phyloP scores from a whole-genome alignment of 2,329 filamentous ascomycete species.

The Ceratocystis huliohia region DNA sequence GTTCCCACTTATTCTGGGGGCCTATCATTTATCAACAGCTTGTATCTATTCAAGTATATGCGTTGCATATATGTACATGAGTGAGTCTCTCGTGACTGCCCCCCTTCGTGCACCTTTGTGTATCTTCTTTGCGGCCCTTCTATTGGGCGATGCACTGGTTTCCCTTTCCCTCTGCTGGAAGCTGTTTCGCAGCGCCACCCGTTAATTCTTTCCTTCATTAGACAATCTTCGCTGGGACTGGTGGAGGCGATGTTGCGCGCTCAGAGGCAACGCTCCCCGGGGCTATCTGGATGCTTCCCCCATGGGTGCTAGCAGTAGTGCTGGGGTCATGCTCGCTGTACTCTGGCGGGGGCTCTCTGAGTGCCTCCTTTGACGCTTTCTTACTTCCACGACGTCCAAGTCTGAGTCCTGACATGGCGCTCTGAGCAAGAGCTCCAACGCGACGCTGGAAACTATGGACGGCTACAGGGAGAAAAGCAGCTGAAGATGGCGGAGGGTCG shows the following conservation, averaged over 20 bases:
- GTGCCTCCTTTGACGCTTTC: background rate
- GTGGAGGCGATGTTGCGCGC: background rate
- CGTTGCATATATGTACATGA: background rate
- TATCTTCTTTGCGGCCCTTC: too few relatives aligned
- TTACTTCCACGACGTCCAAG: background rate
- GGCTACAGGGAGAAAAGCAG: background rate
- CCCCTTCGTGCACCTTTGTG: background rate
- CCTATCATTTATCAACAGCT: background rate
- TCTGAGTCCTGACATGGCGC: background rate
- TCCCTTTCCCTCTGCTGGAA: background rate
- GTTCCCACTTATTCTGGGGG: background rate
- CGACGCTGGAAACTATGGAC: background rate
- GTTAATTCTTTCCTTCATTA: background rate
- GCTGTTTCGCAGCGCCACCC: background rate
- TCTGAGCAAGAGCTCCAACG: background rate
- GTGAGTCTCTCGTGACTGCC: background rate
- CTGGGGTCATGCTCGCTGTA: slow-evolving; percentile 13
- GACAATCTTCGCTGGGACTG: background rate
- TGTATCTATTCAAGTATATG: background rate
- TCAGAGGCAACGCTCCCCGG: background rate
- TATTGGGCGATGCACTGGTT: background rate
- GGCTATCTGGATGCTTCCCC: background rate
- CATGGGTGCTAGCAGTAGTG: background rate
- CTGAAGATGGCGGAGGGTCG: background rate
- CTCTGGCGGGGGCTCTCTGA: slow-evolving; percentile 12